phyloP scores from a whole-genome alignment of 495 filamentous ascomycete genomes.

The Clohesyomyces aquaticus region DNA sequence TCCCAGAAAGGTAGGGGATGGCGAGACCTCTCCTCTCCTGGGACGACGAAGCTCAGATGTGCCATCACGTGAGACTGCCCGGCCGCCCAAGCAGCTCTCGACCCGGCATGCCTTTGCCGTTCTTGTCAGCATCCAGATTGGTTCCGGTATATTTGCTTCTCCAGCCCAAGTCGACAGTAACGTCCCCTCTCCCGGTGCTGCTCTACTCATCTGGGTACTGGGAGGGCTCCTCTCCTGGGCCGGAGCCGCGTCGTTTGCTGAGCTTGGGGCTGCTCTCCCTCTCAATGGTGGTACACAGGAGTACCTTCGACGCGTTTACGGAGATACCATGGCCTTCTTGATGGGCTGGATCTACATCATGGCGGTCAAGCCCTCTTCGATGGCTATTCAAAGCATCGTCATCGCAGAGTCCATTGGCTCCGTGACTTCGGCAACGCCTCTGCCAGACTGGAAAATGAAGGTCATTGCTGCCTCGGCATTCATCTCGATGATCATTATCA shows the following conservation, averaged over 20 bases:
- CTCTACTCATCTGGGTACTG: slow-evolving; percentile 49
- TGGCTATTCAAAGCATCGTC: slow-evolving; percentile 46
- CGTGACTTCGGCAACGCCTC: slow-evolving; percentile 5
- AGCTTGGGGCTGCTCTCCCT: slow-evolving; percentile 51
- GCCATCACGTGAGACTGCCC: neutral
- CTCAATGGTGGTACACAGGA: slow-evolving; percentile 53
- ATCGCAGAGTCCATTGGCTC: slow-evolving; percentile 46
- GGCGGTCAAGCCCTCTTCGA: slow-evolving; percentile 35
- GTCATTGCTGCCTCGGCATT: slow-evolving; percentile 42
- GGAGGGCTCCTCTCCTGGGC: slow-evolving; percentile 52
- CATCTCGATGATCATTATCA: slow-evolving; percentile 35
- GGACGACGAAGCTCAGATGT: neutral
- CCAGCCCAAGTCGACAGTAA: slow-evolving; percentile 47
- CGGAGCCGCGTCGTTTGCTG: slow-evolving; percentile 52
- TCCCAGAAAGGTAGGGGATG: neutral
- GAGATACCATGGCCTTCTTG: slow-evolving; percentile 47
- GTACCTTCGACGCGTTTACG: slow-evolving; percentile 48
- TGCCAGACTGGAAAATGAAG: slow-evolving; percentile 40
- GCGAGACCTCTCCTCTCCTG: slow-evolving; percentile 22
- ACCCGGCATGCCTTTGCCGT: slow-evolving; percentile 42
- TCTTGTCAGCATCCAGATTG: slow-evolving; percentile 51
- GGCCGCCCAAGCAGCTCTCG: slow-evolving; percentile 24
- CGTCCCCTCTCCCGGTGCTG: slow-evolving; percentile 43
- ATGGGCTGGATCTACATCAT: slow-evolving; percentile 49
- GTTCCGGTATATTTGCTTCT: slow-evolving; percentile 52